These are phyloP conservation scores for Torulaspora gathmanii DNA, from an alignment of 805 yeast genomes.

Conservation along the genomic window DNA sequence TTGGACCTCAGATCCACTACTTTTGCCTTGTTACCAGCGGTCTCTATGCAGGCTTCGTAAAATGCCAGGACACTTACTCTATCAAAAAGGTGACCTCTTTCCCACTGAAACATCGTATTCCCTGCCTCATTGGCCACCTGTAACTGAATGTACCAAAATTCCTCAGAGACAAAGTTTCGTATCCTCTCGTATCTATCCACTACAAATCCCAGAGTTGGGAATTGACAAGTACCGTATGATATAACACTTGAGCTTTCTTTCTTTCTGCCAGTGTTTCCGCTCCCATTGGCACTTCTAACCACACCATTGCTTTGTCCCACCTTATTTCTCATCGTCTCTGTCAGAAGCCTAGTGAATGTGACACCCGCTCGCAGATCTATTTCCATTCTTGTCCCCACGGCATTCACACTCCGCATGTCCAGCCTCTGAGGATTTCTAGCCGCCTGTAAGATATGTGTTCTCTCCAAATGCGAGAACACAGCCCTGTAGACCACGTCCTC, in stretches of 20 bases:
- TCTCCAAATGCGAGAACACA: slow-evolving; percentile 80
- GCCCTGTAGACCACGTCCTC: slow-evolving; percentile 63
- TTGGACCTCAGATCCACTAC: slow-evolving; percentile 49
- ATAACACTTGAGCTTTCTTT: slow-evolving; percentile 29
- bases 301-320: slow-evolving; percentile 15
- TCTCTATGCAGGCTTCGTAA: slow-evolving; percentile 60
- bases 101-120: slow-evolving; percentile 57
- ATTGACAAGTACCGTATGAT: slow-evolving; percentile 93
- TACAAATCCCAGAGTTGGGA: slow-evolving; percentile 94
- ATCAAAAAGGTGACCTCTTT: slow-evolving; percentile 67
- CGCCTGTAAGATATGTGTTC: slow-evolving; percentile 66
- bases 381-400: slow-evolving; percentile 82
- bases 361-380: slow-evolving; percentile 86
- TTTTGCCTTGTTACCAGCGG: slow-evolving; percentile 42
- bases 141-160: slow-evolving; percentile 70
- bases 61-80: slow-evolving; percentile 56
- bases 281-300: neutral
- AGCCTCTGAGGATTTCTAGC: slow-evolving; percentile 62
- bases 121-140: slow-evolving; percentile 41
- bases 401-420: slow-evolving; percentile 67
- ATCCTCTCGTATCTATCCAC: slow-evolving; percentile 85
- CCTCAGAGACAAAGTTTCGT: slow-evolving; percentile 65
- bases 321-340: slow-evolving; percentile 39
- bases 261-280: slow-evolving; percentile 6
- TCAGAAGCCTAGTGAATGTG: slow-evolving; percentile 78